phyloP scores from a whole-genome alignment of 2,329 filamentous ascomycete species.

The Exophiala phaeomuriformis region DNA sequence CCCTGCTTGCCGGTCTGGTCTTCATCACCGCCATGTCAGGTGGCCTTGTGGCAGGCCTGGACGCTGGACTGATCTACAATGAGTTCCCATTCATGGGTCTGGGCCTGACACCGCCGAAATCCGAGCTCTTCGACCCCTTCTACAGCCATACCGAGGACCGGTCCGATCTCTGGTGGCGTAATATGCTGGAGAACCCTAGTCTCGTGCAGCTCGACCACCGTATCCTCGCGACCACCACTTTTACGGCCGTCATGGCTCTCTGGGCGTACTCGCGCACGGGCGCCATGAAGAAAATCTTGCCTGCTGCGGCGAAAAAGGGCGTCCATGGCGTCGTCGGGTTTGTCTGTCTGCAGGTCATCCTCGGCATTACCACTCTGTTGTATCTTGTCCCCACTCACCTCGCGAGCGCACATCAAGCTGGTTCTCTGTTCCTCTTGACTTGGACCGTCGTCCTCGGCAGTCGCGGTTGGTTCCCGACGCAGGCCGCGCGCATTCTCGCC shows the following conservation, averaged over 20 bases:
- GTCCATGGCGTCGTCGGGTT: conserved; percentile 76
- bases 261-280: conserved; percentile 72
- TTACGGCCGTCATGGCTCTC: conserved; percentile 69
- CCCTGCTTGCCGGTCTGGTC: conserved; percentile 64
- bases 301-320: conserved; percentile 56
- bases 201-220: conserved; percentile 94
- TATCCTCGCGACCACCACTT: conserved; percentile 82
- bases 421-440: conserved; percentile 74
- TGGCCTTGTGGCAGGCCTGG: conserved; percentile 84
- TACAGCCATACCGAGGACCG: conserved; percentile 69
- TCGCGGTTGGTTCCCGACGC: conserved; percentile 60
- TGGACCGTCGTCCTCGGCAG: conserved; percentile 73
- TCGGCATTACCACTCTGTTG: conserved; percentile 85
- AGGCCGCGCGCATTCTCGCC: conserved; percentile 16
- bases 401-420: conserved; percentile 87
- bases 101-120: conserved; percentile 69
- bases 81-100: conserved; percentile 94
- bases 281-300: conserved; percentile 54
- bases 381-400: conserved; percentile 88
- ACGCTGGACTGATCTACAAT: conserved; percentile 97
- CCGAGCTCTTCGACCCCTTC: conserved; percentile 77
- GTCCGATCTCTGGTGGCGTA: conserved; percentile 84
- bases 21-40: conserved; percentile 91
- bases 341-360: conserved; percentile 68
- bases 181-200: conserved; percentile 94